Evolutionary conservation across 176 grass and related monocot species (phyloP).

Genomic region (Eragrostis curvula): DNA sequence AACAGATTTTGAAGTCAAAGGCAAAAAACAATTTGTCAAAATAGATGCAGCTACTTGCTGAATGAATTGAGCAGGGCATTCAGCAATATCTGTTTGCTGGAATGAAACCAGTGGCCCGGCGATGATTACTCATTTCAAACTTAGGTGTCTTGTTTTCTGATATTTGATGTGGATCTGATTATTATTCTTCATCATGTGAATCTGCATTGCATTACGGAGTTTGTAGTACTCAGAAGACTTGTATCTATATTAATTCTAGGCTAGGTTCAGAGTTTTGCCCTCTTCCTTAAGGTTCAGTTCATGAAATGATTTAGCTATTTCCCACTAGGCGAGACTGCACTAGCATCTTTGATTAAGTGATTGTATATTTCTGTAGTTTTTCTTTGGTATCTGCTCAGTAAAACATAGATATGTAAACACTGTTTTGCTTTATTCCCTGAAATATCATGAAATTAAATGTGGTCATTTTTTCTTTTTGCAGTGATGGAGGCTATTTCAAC

Average conservation of each 20-base stretch:
- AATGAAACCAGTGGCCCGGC: neutral
- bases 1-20: neutral
- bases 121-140: too few relatives aligned
- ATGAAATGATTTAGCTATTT: constrained; percentile 10
- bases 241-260: neutral
- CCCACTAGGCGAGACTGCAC: neutral
- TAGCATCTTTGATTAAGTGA: neutral
- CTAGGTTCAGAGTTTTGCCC: neutral
- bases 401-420: neutral
- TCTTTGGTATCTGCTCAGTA: constrained; percentile 15
- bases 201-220: neutral
- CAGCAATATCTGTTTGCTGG: neutral
- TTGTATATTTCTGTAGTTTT: neutral
- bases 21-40: neutral
- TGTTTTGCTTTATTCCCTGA: constrained; percentile 8
- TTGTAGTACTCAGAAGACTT: neutral
- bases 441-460: constrained; percentile 21
- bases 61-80: neutral
- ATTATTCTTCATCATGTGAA: neutral
- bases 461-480: constrained; percentile 37
- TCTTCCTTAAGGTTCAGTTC: neutral
- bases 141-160: neutral
- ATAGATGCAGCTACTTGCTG: neutral
- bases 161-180: neutral
- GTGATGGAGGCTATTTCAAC: constrained; percentile 92